A percentile compares a stretch with the other conserved stretches of the same genome.
Evolutionary conservation across 2,329 filamentous ascomycete species (phyloP).

Genomic region (Penicillium corylophilum): DNA sequence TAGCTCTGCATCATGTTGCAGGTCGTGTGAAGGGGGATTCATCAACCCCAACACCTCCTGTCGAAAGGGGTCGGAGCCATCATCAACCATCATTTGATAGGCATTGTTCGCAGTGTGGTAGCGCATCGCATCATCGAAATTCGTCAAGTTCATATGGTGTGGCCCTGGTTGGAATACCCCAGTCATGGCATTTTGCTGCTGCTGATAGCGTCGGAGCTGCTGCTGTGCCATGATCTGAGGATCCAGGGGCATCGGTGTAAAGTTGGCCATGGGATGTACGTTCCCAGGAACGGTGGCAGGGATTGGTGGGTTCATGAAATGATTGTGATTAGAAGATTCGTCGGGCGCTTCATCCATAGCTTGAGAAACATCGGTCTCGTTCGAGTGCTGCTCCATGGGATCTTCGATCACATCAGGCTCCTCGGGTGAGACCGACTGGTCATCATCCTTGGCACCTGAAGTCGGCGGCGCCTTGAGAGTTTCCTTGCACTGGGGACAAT

Average conservation of each 20-base stretch:
- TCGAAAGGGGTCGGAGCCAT: slow-evolving; percentile 39
- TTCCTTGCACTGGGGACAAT: slow-evolving; percentile 88
- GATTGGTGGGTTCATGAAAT: slow-evolving; percentile 31
- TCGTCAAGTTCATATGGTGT: slow-evolving; percentile 32
- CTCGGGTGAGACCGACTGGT: slow-evolving; percentile 18
- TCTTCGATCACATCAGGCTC: slow-evolving; percentile 16
- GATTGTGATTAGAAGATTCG: slow-evolving; percentile 28
- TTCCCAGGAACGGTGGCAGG: slow-evolving; percentile 35
- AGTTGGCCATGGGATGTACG: slow-evolving; percentile 42
- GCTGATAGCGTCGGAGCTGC: slow-evolving; percentile 43
- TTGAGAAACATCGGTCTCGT: slow-evolving; percentile 17
- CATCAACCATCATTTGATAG: slow-evolving; percentile 45
- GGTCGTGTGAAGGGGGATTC: slow-evolving; percentile 38
- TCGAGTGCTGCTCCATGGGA: slow-evolving; percentile 15
- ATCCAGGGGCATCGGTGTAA: slow-evolving; percentile 57
- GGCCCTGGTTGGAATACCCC: slow-evolving; percentile 35
- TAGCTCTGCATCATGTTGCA: slow-evolving; percentile 43
- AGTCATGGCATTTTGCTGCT: slow-evolving; percentile 37
- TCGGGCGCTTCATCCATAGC: slow-evolving; percentile 26
- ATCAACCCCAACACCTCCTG: slow-evolving; percentile 41
- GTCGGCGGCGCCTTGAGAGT: slow-evolving; percentile 57
- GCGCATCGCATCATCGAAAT: slow-evolving; percentile 41
- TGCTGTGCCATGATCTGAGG: slow-evolving; percentile 59
- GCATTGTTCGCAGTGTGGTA: slow-evolving; percentile 38
- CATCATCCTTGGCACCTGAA: slow-evolving; percentile 30